Conservation (phyloP, 176 grass and related monocot species). For the Triticum monococcum region DNA sequence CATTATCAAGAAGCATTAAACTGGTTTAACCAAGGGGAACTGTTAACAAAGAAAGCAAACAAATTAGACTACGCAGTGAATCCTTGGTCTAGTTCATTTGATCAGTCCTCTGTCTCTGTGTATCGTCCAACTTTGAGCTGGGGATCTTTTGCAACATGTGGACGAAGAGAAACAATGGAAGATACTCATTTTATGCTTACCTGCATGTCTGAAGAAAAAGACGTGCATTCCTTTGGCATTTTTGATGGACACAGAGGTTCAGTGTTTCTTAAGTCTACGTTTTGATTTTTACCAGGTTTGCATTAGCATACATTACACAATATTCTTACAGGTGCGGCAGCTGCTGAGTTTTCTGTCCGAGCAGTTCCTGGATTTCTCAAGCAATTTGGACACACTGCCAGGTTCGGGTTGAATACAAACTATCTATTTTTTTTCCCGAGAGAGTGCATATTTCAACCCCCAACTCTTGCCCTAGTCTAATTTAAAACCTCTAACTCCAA, state of each 20-base stretch:
- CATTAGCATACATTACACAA: slow-evolving; percentile 34
- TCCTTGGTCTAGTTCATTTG: slow-evolving; percentile 43
- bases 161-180: slow-evolving; percentile 94
- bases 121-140: slow-evolving; percentile 84
- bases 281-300: slow-evolving; percentile 17
- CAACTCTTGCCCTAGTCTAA: no score
- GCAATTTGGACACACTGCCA: slow-evolving; percentile 44
- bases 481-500: no score
- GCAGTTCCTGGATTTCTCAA: slow-evolving; percentile 81
- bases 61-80: slow-evolving; percentile 25
- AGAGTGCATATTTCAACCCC: no score
- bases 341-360: slow-evolving; percentile 90
- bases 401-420: slow-evolving; percentile 53
- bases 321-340: slow-evolving; percentile 71
- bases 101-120: slow-evolving; percentile 24
- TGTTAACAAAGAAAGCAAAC: slow-evolving; percentile 46
- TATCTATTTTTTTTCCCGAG: background rate
- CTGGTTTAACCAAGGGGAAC: slow-evolving; percentile 78
- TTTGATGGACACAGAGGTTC: slow-evolving; percentile 98
- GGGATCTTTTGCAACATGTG: slow-evolving; percentile 90
- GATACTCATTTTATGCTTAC: slow-evolving; percentile 94
- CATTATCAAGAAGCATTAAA: slow-evolving; percentile 70
- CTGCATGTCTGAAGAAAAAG: slow-evolving; percentile 56
- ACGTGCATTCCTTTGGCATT: slow-evolving; percentile 84
- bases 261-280: slow-evolving; percentile 5